Evolutionary conservation across 2,329 filamentous ascomycete species (phyloP).

Genomic region (Epichloe brachyelytri): DNA sequence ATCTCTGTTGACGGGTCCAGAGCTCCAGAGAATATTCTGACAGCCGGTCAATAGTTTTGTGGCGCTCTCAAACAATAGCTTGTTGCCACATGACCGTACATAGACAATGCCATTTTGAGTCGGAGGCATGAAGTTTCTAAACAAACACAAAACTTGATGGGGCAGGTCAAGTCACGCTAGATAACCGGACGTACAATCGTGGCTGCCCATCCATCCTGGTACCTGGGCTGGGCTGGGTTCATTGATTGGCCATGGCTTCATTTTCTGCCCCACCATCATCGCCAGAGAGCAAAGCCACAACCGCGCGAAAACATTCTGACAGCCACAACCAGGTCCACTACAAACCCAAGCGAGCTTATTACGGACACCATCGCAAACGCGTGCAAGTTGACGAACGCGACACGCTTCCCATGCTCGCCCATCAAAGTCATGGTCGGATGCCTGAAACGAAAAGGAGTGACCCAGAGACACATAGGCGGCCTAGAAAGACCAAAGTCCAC

Average conservation of each 20-base stretch:
- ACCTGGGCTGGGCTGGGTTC: not conserved
- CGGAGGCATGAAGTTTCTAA: too few species aligned
- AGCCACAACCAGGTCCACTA: not conserved
- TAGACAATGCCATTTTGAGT: too few species aligned
- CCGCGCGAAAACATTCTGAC: too few species aligned
- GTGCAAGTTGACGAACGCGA: not conserved
- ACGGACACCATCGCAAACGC: not conserved
- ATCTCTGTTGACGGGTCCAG: not conserved
- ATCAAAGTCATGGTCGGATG: slow-evolving; percentile 13
- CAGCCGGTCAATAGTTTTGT: not conserved
- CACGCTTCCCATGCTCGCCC: not conserved
- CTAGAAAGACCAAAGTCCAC: not conserved
- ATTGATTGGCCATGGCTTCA: not conserved
- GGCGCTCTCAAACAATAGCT: too few species aligned
- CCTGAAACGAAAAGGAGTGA: slow-evolving; percentile 16
- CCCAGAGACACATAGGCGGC: slow-evolving; percentile 6
- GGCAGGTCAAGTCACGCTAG: too few species aligned
- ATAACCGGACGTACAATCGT: too few species aligned
- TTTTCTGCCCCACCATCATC: not conserved
- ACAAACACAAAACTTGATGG: too few species aligned
- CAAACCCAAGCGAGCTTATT: not conserved
- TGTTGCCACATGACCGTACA: too few species aligned
- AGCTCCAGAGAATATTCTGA: not conserved
- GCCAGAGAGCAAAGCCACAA: not conserved
- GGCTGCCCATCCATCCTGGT: too few species aligned